Evolutionary conservation across 345 rosid genomes (phyloP).

Genomic region (Melaleuca quinquenervia): DNA sequence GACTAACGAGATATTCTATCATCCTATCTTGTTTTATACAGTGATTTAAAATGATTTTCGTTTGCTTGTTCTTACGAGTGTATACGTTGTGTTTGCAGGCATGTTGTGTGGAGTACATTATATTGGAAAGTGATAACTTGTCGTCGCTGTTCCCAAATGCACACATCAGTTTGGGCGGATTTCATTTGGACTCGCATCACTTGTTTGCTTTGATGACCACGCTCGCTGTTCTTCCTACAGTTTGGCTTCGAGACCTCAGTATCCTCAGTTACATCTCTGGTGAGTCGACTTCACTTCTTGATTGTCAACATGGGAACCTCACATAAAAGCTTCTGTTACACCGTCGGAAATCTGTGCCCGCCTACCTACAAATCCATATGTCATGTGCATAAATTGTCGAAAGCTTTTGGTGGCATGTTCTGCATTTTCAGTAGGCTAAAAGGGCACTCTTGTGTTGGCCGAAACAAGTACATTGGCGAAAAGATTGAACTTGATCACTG

Average conservation of each 20-base stretch:
- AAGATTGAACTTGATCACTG: not conserved
- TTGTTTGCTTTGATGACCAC: slow-evolving; percentile 62
- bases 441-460: not conserved
- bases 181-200: slow-evolving; percentile 41
- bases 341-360: not conserved
- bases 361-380: not conserved
- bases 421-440: not conserved
- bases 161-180: slow-evolving; percentile 42
- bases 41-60: not conserved
- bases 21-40: not conserved
- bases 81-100: slow-evolving; percentile 43
- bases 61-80: not conserved
- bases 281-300: slow-evolving; percentile 6
- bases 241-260: slow-evolving; percentile 87
- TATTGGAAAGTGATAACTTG: slow-evolving; percentile 81
- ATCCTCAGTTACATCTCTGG: slow-evolving; percentile 87
- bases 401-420: not conserved
- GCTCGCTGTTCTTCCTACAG: slow-evolving; percentile 80
- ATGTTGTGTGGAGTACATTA: slow-evolving; percentile 82
- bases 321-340: not conserved
- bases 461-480: not conserved
- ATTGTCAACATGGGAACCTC: not conserved
- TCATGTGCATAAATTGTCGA: not conserved
- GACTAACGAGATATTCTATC: not conserved
- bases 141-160: slow-evolving; percentile 85